A percentile compares a stretch with the other conserved stretches of the same genome.
Conservation (phyloP, 2,329 filamentous ascomycete species). For the Bipolaris sorokiniana region DNA sequence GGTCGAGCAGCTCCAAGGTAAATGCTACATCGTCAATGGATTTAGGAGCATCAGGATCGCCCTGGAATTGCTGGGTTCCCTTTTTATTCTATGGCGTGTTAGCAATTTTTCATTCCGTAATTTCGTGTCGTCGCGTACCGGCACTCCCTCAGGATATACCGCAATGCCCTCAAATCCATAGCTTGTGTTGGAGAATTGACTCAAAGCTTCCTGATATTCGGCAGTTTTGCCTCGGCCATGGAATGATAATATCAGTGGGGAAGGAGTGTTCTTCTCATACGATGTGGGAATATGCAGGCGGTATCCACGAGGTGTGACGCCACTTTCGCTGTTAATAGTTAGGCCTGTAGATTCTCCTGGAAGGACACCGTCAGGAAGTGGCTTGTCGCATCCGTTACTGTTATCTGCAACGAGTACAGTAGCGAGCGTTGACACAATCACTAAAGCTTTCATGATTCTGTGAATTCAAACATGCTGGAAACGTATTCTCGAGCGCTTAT, state of each 20-base stretch:
- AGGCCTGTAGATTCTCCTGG: slow-evolving; percentile 32
- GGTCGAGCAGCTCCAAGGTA: slow-evolving; percentile 51
- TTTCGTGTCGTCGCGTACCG: slow-evolving; percentile 26
- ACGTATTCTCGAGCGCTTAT: too few relatives aligned
- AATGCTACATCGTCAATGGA: slow-evolving; percentile 55
- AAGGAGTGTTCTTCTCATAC: slow-evolving; percentile 48
- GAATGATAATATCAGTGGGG: slow-evolving; percentile 57
- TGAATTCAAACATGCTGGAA: too few relatives aligned
- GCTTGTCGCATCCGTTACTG: slow-evolving; percentile 20
- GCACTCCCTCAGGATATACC: slow-evolving; percentile 54
- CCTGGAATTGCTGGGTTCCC: slow-evolving; percentile 49
- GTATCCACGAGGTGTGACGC: slow-evolving; percentile 42
- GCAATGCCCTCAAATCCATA: slow-evolving; percentile 54
- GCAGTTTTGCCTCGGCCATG: slow-evolving; percentile 53
- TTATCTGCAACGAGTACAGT: neutral
- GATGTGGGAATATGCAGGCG: slow-evolving; percentile 49
- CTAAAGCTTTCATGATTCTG: neutral
- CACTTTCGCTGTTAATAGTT: slow-evolving; percentile 37
- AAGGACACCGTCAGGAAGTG: slow-evolving; percentile 28
- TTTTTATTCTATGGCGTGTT: slow-evolving; percentile 14
- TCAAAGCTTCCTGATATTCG: slow-evolving; percentile 50
- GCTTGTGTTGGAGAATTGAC: slow-evolving; percentile 54
- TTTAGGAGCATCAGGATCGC: slow-evolving; percentile 49
- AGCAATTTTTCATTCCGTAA: neutral
- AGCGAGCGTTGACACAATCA: neutral